These are phyloP conservation scores for Tricholoma bakamatsutake DNA, from an alignment of 768 basidiomycete genomes.

Conservation along the genomic window DNA sequence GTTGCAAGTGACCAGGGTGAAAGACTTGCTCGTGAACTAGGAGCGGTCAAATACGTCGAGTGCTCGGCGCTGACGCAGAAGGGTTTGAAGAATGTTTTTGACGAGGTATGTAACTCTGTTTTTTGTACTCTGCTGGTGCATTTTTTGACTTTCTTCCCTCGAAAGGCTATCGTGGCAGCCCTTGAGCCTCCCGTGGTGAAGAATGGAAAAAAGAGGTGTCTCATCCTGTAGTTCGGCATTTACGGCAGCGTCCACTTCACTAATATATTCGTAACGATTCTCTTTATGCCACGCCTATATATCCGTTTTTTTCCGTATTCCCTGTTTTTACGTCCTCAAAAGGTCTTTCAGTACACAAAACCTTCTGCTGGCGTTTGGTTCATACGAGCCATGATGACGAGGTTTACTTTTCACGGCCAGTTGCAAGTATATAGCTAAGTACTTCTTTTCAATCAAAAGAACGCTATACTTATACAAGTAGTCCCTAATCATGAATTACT, in stretches of 20 bases:
- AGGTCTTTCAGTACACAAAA: slow-evolving; percentile 23
- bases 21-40: slow-evolving; percentile 92
- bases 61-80: slow-evolving; percentile 99
- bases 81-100: slow-evolving; percentile 99
- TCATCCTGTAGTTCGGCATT: slow-evolving; percentile 60
- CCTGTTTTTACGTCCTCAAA: slow-evolving; percentile 29
- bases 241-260: slow-evolving; percentile 18
- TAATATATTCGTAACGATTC: slow-evolving; percentile 27
- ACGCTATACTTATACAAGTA: too few species aligned
- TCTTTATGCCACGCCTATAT: slow-evolving; percentile 39
- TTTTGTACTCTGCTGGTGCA: slow-evolving; percentile 4
- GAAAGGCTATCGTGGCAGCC: slow-evolving; percentile 94
- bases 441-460: not conserved
- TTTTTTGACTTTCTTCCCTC: slow-evolving; percentile 7
- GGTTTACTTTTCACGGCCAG: too few species aligned
- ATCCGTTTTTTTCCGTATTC: slow-evolving; percentile 35
- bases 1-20: slow-evolving; percentile 87
- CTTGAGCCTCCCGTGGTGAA: slow-evolving; percentile 94
- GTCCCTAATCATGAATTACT: too few species aligned
- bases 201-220: slow-evolving; percentile 71
- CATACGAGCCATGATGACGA: not conserved
- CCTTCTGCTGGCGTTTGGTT: slow-evolving; percentile 14
- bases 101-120: slow-evolving; percentile 61
- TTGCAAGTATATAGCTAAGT: too few species aligned
- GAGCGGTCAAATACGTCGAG: slow-evolving; percentile 98